Base-by-base conservation (phyloP, 179 eudicot species). In the Drosera spatulata region DNA sequence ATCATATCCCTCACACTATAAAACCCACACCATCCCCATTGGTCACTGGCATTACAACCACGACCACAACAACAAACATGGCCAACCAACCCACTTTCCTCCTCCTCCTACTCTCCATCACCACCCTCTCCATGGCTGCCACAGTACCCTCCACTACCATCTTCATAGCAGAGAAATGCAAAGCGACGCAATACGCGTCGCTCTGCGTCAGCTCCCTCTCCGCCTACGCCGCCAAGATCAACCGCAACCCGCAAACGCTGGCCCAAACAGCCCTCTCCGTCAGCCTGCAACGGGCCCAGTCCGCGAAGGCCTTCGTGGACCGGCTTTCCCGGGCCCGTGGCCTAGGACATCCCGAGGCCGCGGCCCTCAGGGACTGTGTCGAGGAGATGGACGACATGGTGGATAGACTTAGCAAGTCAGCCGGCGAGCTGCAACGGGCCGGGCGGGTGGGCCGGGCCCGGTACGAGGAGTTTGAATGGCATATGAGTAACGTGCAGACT, bases 191-290 rank as follows among this genome's bases (percentile, higher is more conserved):
- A 0, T 80, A 72, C 59, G 82, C 85, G 1, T 38, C 59, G 7
- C 50, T 72, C 3, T 80, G 85, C 55, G 55, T 75, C 22, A 50
- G 55, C 0, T 78, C 78, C 0, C 78, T 80, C 50, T 59, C 78
- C 5, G 47, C 45, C 49, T 74, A 63, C 55, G 72, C 82, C 50
- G 11, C 52, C 4, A 59, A 69, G 4, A 73, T 80, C 58, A 39
- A 70, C 5, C 56, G 52, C 4, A 78, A 61, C 71, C 76, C 74
- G 11, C 55, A 49, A 2, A 64, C 69, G 10, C 10, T 80, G 47
- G 74, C 77, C 22, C 66, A 43, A 43, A 65, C 78, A 3, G 82
- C 85, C 4, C 50, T 80, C 33, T 7, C 77, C 5, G 80, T 80
- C 59, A 72, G 78, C 74, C 73, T 69, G 4, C 39, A 65, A 10